Evolutionary conservation across 305 asterid species (phyloP), one percentile per base, ranked within the genome.

Genomic region (Lippia alba): DNA sequence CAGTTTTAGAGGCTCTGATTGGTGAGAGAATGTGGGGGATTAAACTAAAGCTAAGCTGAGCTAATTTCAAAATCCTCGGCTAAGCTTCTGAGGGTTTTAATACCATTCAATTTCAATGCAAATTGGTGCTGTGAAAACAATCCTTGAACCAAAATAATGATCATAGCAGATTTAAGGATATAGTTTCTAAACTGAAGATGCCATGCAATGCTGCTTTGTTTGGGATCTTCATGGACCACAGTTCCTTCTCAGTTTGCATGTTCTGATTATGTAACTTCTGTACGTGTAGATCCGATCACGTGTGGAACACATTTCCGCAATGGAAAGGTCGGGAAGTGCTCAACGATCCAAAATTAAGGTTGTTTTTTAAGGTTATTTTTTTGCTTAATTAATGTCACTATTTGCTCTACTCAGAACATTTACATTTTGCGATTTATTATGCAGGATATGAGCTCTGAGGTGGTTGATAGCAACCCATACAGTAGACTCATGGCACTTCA

Each of bases 401-500:
- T 40, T 78, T 72, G 39, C 53, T 44, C 6, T 45, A 49, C 57
- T 70, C 41, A 48, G 69, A 10, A 12, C 44, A 58, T 56, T 61
- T 65, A 56, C 61, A 15, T 66, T 61, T 24, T 24, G 3, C 19
- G 36, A 59, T 57, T 48, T 67, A 61, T 56, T 80, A 76, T 65
- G 62, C 83, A 93, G 98, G 90, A 89, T 74, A 89, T 93, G 96
- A 91, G 96, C 46, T 86, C 98, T 36, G 97, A 91, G 86, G 97
- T 93, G 77, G 94, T 93, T 64, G 97, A 91, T 72, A 94, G 96
- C 92, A 94, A 94, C 66, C 99, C 97, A 46, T 94, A 91, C 77
- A 94, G 99, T 68, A 85, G 99, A 81, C 96, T 94, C 65, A 94
- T 94, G 99, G 97, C 97, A 16, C 97, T 94, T 72, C 96, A 94